Conservation (phyloP, 169 alveolate genomes). For the Plasmodium gonderi region DNA sequence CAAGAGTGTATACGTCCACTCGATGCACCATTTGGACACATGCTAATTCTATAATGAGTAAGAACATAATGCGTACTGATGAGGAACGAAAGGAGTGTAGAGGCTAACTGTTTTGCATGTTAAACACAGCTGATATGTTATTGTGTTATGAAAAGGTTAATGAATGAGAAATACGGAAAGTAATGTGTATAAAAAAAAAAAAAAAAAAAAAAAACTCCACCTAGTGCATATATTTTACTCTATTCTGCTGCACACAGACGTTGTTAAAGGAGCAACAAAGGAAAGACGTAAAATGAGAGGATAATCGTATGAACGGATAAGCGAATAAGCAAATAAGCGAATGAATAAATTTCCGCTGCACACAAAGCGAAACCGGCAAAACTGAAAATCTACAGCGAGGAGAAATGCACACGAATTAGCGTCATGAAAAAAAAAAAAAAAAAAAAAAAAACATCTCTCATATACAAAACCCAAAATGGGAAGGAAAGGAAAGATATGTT, state of each 20-base stretch:
- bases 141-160: neutral
- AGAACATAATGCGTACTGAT: neutral
- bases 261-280: neutral
- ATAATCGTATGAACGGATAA: neutral
- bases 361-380: neutral
- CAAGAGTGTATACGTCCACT: neutral
- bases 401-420: neutral
- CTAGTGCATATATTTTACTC: neutral
- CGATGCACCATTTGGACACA: neutral
- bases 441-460: neutral
- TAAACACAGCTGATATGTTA: neutral
- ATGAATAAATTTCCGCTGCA: neutral
- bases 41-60: neutral
- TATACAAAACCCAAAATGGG: neutral
- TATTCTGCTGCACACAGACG: neutral
- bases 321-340: neutral
- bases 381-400: neutral
- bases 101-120: neutral
- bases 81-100: neutral
- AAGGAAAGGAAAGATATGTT: too few species aligned
- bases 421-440: neutral
- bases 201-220: neutral
- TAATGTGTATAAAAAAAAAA: neutral
- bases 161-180: neutral
- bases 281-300: neutral